Base-by-base conservation (phyloP, 352 stramenopile genomes). In the Aphanomyces cochlioides region DNA sequence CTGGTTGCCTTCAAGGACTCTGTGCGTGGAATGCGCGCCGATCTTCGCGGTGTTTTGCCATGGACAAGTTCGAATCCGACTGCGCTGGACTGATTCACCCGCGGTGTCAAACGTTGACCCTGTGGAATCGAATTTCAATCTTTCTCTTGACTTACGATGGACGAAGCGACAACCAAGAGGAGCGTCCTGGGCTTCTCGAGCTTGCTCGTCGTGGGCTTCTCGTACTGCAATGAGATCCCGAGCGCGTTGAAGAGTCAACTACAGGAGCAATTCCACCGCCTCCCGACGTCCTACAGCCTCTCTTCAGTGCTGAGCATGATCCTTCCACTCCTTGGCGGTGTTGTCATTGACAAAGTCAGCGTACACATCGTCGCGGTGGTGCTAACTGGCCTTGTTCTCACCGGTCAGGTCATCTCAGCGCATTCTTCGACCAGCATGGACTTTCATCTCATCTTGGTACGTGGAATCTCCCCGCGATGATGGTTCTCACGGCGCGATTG, bases 261-360 rank as follows among this genome's bases (percentile, higher is more conserved):
- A 17, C 60, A 77, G 43, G 60, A 76, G 47, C 73, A 75, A 28
- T 77, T 78, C 15, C 37, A 73, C 38, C 13, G 28, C 13, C 57
- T 48, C 15, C 38, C 61, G 12, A 43, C 89, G 37, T 72, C 90
- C 37, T 92, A 92, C 75, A 90, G 77, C 41, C 65, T 88, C 34
- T 90, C 89, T 71, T 83, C 74, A n/a, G 66, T 88, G 28, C 83
- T 82, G 6, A 90, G 89, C 72, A 79, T 88, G 12, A 56, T 93
- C 21, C 50, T 92, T n/a, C 85, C 85, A 5, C 83, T 93, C 28
- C 79, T 92, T 48, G 85, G 85, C 4, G 85, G 84, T 13, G 70
- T 77, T 28, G 64, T 90, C 15, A 77, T 89, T 15, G 82, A 90
- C 54, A 56, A 56, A n/a, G 73, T 79, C 19, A 84, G 84, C n/a